Evolutionary conservation across 257 asterid species (phyloP).

Genomic region (Datura wrightii): DNA sequence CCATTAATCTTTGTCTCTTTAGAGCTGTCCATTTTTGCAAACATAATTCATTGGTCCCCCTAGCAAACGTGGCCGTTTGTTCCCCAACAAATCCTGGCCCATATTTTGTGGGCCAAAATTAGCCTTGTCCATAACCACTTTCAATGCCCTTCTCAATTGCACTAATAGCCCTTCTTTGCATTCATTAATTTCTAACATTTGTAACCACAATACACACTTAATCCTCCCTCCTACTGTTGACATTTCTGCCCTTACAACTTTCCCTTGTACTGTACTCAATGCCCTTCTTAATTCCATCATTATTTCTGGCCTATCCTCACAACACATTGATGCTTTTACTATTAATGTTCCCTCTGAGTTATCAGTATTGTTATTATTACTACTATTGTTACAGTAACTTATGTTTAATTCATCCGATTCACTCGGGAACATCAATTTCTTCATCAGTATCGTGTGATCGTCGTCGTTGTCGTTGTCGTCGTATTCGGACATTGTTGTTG

Average conservation of each 20-base stretch:
- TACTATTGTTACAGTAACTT: conserved; percentile 39
- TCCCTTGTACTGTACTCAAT: conserved; percentile 60
- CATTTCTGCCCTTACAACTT: conserved; percentile 77
- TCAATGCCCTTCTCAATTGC: conserved; percentile 59
- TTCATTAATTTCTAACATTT: not conserved
- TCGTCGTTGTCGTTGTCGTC: not conserved
- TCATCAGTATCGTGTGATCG: conserved; percentile 23
- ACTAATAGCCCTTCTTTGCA: conserved; percentile 55
- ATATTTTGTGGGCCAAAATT: conserved; percentile 52
- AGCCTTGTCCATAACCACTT: conserved; percentile 71
- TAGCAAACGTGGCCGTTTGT: conserved; percentile 62
- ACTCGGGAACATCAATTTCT: conserved; percentile 47
- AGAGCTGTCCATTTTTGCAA: not conserved
- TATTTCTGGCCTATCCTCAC: conserved; percentile 84
- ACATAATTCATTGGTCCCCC: conserved; percentile 23
- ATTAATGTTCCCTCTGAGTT: conserved; percentile 11
- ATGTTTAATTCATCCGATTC: conserved; percentile 74
- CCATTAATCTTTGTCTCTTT: conserved; percentile 20
- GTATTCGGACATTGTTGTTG: conserved; percentile 17
- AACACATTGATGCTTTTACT: conserved; percentile 65
- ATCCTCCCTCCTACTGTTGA: conserved; percentile 83
- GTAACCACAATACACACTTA: conserved; percentile 64
- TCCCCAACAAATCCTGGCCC: conserved; percentile 65
- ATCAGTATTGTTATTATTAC: not conserved
- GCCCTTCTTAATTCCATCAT: conserved; percentile 65